Conservation (phyloP, 768 basidiomycete species). For the Auriscalpium orientale region DNA sequence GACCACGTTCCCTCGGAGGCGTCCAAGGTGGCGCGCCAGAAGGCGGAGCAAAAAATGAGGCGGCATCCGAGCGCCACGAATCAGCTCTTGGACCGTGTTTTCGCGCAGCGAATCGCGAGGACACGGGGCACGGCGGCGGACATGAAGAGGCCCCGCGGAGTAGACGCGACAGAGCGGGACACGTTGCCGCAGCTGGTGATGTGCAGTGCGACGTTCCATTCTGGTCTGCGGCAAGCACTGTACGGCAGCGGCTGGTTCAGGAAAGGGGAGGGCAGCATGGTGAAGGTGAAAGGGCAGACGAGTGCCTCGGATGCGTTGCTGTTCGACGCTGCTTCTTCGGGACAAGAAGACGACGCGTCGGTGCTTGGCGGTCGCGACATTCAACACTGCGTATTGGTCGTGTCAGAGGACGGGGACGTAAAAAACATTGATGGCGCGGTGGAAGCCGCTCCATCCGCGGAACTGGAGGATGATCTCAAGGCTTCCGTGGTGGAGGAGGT, state of each 20-base stretch:
- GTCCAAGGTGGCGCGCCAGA: slow-evolving; percentile 30
- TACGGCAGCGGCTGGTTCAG: slow-evolving; percentile 52
- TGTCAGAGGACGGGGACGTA: slow-evolving; percentile 43
- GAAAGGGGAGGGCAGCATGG: slow-evolving; percentile 8
- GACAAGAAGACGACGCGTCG: neutral
- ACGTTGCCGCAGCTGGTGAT: slow-evolving; percentile 50
- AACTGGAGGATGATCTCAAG: slow-evolving; percentile 16
- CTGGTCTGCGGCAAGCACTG: slow-evolving; percentile 44
- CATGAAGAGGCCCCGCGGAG: slow-evolving; percentile 14
- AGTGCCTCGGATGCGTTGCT: neutral
- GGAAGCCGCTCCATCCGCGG: slow-evolving; percentile 18
- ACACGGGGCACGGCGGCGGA: slow-evolving; percentile 22
- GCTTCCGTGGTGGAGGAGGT: slow-evolving; percentile 8
- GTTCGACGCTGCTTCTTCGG: neutral
- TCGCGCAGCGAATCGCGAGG: slow-evolving; percentile 15
- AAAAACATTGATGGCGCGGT: slow-evolving; percentile 47
- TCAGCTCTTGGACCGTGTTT: slow-evolving; percentile 52
- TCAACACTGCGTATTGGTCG: slow-evolving; percentile 55
- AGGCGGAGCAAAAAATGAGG: slow-evolving; percentile 34
- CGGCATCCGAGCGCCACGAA: slow-evolving; percentile 54
- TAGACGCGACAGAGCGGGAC: slow-evolving; percentile 18
- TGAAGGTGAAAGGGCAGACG: slow-evolving; percentile 15
- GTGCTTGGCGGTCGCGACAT: slow-evolving; percentile 11
- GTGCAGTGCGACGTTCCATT: slow-evolving; percentile 64
- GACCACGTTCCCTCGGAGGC: slow-evolving; percentile 41